Conservation (phyloP, 768 basidiomycete species). For the Russula lepida region DNA sequence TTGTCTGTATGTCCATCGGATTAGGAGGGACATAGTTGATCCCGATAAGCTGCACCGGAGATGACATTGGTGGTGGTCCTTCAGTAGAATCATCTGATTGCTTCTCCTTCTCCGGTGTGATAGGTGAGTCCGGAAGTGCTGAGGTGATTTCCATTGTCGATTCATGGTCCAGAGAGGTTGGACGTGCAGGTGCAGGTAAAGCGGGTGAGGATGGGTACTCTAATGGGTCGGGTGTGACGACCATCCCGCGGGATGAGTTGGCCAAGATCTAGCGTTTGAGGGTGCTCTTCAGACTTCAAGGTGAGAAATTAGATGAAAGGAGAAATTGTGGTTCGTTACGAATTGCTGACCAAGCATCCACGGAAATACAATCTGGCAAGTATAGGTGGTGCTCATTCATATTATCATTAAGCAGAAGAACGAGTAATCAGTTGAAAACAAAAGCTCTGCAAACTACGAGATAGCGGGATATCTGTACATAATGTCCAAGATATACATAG, state of each 20-base stretch:
- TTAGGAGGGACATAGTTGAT: constrained; percentile 19
- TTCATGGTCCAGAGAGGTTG: not conserved
- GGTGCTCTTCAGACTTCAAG: not conserved
- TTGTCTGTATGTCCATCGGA: constrained; percentile 31
- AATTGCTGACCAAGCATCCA: constrained; percentile 1
- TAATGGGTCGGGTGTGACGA: not conserved
- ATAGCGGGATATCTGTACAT: constrained; percentile 17
- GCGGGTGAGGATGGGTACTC: not conserved
- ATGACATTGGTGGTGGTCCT: not conserved
- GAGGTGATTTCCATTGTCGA: constrained; percentile 2
- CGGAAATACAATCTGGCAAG: not conserved
- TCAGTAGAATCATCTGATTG: not conserved
- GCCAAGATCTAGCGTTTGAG: not conserved
- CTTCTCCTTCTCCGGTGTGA: constrained; percentile 5
- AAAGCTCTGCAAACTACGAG: constrained; percentile 3
- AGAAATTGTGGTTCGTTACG: not conserved
- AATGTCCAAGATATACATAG: constrained; percentile 17
- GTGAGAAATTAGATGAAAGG: no score
- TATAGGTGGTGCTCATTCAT: not conserved
- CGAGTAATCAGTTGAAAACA: constrained; percentile 4
- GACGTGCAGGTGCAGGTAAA: not conserved
- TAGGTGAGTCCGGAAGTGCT: not conserved
- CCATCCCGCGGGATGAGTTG: not conserved
- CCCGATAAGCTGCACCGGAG: constrained; percentile 15
- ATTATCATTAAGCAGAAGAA: constrained; percentile 4